A percentile compares a stretch with the other conserved stretches of the same genome.
Conservation (phyloP, 768 basidiomycete species). For the Collybia sordida region DNA sequence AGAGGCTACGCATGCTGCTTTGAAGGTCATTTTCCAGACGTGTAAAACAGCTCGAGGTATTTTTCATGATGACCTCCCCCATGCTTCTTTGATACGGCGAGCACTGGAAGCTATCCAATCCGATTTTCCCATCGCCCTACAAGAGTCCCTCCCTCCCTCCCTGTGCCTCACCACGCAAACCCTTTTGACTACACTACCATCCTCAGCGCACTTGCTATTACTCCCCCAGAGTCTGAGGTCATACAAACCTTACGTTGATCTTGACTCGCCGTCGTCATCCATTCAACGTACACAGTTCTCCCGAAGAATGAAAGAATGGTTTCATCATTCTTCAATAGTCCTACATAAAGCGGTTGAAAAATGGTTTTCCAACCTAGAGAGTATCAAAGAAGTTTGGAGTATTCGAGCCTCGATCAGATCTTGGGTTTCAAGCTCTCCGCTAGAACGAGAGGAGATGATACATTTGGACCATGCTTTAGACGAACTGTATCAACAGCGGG, state of each 20-base stretch:
- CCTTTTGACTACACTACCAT: conserved; percentile 72
- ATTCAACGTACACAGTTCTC: conserved; percentile 43
- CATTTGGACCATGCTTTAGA: conserved; percentile 50
- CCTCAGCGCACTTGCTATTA: conserved; percentile 78
- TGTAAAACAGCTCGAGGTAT: conserved; percentile 54
- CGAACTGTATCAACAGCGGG: conserved; percentile 50
- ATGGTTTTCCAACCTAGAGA: conserved; percentile 63
- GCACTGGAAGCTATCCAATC: conserved; percentile 66
- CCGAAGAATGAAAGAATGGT: conserved; percentile 62
- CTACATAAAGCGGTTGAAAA: conserved; percentile 43
- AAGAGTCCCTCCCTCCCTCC: conserved; percentile 40
- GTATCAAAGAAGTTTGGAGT: conserved; percentile 69
- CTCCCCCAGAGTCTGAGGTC: conserved; percentile 68
- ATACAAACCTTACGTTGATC: conserved; percentile 86
- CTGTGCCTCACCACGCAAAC: conserved; percentile 65
- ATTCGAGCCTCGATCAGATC: conserved; percentile 52
- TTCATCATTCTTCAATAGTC: conserved; percentile 46
- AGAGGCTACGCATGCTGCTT: conserved; percentile 46
- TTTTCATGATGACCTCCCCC: conserved; percentile 41
- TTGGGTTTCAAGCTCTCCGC: conserved; percentile 43
- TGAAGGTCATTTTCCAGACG: conserved; percentile 61
- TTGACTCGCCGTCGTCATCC: conserved; percentile 55
- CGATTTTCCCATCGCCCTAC: conserved; percentile 31
- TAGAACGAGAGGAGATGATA: conserved; percentile 47
- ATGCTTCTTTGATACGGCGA: conserved; percentile 48